phyloP scores from a whole-genome alignment of 129 eudicot genomes.

The Calendula officinalis region DNA sequence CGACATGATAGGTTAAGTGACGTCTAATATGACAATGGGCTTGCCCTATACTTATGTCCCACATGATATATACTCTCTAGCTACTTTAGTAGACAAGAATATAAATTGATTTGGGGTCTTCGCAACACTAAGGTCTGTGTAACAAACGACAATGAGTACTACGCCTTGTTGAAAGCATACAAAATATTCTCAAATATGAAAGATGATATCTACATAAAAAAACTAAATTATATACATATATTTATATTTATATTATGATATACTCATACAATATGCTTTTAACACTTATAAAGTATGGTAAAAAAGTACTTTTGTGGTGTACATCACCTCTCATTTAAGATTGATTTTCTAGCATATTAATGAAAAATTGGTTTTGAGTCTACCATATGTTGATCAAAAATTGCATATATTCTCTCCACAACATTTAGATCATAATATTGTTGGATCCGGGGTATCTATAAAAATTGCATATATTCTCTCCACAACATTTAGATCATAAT shows the following conservation, averaged over 20 bases:
- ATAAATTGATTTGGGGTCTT: slow-evolving; percentile 7
- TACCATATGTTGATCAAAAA: slow-evolving; percentile 4
- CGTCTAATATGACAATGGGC: neutral
- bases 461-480: neutral
- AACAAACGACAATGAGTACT: neutral
- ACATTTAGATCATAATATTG: neutral
- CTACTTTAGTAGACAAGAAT: slow-evolving; percentile 15
- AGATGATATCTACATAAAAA: no score
- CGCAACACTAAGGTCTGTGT: neutral
- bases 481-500: slow-evolving; percentile 4
- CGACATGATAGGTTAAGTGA: slow-evolving; percentile 4
- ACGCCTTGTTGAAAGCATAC: neutral
- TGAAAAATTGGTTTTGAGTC: slow-evolving; percentile 1
- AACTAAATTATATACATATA: no score
- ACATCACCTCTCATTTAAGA: no score
- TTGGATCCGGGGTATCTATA: neutral
- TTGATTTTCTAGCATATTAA: neutral
- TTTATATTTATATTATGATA: no score
- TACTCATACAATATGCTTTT: no score
- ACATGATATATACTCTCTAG: neutral
- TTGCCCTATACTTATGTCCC: slow-evolving; percentile 6
- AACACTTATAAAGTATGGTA: no score
- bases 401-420: neutral
- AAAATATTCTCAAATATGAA: neutral
- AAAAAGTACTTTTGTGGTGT: no score